These are phyloP conservation scores for Colletotrichum tanaceti DNA, from an alignment of 2,329 filamentous ascomycete genomes.

Conservation along the genomic window DNA sequence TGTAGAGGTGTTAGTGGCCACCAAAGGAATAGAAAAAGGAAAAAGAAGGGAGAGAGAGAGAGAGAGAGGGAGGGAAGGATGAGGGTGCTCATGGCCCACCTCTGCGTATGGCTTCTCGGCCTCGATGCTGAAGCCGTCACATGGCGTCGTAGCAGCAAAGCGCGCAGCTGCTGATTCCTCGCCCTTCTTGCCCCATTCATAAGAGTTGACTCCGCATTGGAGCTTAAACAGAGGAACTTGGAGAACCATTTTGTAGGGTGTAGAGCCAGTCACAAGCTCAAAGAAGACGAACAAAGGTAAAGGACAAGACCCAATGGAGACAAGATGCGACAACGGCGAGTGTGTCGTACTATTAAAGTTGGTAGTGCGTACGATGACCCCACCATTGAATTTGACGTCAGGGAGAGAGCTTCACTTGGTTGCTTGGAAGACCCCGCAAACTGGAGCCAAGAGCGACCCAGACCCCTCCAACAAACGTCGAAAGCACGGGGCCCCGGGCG, in stretches of 20 bases:
- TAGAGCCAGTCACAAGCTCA: not conserved
- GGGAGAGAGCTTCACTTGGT: conserved; percentile 35
- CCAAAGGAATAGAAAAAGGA: not conserved
- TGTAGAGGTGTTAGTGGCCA: conserved; percentile 52
- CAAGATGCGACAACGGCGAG: conserved; percentile 7
- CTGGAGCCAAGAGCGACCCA: conserved; percentile 3
- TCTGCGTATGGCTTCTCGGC: conserved; percentile 94
- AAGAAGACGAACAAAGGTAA: not conserved
- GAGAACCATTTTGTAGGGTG: conserved; percentile 54
- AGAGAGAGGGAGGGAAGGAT: no score
- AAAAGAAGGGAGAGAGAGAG: no score
- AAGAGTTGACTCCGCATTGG: conserved; percentile 94
- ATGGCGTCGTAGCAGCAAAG: conserved; percentile 86
- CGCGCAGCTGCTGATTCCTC: conserved; percentile 87
- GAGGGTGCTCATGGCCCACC: conserved; percentile 60
- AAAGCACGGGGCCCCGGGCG: conserved; percentile 32
- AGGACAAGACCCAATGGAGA: not conserved
- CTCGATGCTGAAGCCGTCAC: conserved; percentile 79
- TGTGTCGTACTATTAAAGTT: conserved; percentile 23
- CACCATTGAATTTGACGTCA: conserved; percentile 39
- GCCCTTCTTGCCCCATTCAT: conserved; percentile 98
- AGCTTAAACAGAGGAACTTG: conserved; percentile 87
- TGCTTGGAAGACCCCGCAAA: conserved; percentile 34
- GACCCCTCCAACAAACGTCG: conserved; percentile 20
- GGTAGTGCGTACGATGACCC: conserved; percentile 27